Percentiles rank a stretch among this genome's conserved stretches.
These are phyloP conservation scores for Canariomyces notabilis DNA, from an alignment of 2,329 filamentous ascomycete genomes.

Conservation along the genomic window DNA sequence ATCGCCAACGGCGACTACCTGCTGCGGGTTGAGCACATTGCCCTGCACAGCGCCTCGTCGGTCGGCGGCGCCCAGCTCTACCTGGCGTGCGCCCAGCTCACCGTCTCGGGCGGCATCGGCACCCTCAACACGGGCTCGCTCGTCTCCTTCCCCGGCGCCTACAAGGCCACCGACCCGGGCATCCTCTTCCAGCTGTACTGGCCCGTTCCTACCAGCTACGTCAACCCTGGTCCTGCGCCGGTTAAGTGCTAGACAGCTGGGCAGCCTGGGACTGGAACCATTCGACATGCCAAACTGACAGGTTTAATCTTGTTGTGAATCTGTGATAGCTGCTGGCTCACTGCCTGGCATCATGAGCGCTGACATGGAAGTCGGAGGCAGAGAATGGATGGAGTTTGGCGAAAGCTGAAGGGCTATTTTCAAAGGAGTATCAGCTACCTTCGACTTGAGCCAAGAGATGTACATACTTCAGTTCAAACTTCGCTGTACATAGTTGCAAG, in stretches of 20 bases:
- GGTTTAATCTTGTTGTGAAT: no score
- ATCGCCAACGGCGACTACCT: slow-evolving; percentile 34
- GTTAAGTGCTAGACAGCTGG: slow-evolving; percentile 23
- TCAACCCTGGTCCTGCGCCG: slow-evolving; percentile 23
- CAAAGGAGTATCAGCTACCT: no score
- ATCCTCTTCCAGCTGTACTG: slow-evolving; percentile 26
- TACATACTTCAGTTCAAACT: no score
- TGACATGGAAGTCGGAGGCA: no score
- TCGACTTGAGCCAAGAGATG: no score
- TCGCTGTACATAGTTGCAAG: no score
- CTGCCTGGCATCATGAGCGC: no score
- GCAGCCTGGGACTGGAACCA: no score
- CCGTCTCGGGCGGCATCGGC: slow-evolving; percentile 26
- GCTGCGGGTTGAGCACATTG: slow-evolving; percentile 35
- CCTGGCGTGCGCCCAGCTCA: slow-evolving; percentile 29
- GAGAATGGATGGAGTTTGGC: no score
- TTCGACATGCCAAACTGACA: no score
- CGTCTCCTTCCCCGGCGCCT: slow-evolving; percentile 30
- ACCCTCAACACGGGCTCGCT: slow-evolving; percentile 22
- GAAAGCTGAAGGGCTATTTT: no score
- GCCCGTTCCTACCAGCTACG: slow-evolving; percentile 23
- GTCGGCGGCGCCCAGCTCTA: slow-evolving; percentile 34
- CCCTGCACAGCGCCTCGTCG: slow-evolving; percentile 29
- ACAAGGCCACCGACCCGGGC: slow-evolving; percentile 28
- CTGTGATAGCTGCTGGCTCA: no score